Percentiles rank a stretch among this genome's conserved stretches.
Conservation (phyloP, 2,329 filamentous ascomycete species). For the Ilyonectria mors-panacis region DNA sequence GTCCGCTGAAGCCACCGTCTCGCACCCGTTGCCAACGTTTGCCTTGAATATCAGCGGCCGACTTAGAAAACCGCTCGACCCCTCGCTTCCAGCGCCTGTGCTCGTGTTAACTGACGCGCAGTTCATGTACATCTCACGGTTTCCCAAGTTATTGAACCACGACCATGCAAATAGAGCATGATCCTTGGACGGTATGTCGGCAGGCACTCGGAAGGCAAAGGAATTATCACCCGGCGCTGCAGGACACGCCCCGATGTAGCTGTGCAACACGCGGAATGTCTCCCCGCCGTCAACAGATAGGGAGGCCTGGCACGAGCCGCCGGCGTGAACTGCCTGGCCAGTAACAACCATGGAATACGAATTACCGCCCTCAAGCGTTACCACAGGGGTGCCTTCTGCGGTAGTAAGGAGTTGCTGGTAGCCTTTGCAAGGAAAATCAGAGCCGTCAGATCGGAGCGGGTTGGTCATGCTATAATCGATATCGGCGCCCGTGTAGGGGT, state of each 20-base stretch:
- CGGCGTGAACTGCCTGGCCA: constrained; percentile 67
- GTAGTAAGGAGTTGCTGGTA: constrained; percentile 55
- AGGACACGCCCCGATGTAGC: constrained; percentile 56
- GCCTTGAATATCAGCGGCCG: constrained; percentile 78
- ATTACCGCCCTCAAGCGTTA: constrained; percentile 66
- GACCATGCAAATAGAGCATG: constrained; percentile 72
- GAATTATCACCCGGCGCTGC: constrained; percentile 20
- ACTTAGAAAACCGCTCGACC: constrained; percentile 39
- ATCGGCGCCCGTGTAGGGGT: constrained; percentile 59
- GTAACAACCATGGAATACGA: constrained; percentile 68
- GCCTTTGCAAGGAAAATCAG: constrained; percentile 83
- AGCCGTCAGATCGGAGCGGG: constrained; percentile 72
- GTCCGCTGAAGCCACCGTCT: constrained; percentile 68
- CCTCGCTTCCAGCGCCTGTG: constrained; percentile 21
- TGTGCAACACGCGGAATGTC: constrained; percentile 68
- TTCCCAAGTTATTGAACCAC: constrained; percentile 75
- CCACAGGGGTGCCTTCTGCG: constrained; percentile 58
- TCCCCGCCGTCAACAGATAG: constrained; percentile 73
- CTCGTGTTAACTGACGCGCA: constrained; percentile 72
- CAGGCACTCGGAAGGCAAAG: constrained; percentile 67
- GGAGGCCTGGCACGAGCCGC: constrained; percentile 75
- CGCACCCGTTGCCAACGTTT: constrained; percentile 72
- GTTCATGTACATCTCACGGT: constrained; percentile 80
- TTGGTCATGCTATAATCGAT: constrained; percentile 80
- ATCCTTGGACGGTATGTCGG: constrained; percentile 62